Evolutionary conservation across 2,329 filamentous ascomycete species (phyloP).

Genomic region (Verticillium zaregamsianum): DNA sequence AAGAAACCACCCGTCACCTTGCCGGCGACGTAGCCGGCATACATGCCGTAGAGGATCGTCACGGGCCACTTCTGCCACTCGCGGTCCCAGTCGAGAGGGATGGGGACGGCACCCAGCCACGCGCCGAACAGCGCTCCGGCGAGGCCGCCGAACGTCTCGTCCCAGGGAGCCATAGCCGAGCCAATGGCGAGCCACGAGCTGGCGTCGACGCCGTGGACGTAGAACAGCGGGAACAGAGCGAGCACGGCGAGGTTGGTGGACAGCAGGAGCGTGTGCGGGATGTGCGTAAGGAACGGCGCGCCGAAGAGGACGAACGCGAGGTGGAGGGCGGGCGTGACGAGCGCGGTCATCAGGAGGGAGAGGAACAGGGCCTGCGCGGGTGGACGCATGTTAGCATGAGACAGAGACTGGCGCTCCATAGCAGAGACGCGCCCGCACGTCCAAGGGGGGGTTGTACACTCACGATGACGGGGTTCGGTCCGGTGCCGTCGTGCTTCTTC

Average conservation of each 20-base stretch:
- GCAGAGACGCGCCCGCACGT: no score
- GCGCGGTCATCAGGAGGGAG: constrained; percentile 56
- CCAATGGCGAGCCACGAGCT: constrained; percentile 67
- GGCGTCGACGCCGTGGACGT: constrained; percentile 75
- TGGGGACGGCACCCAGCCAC: constrained; percentile 92
- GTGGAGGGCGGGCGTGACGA: constrained; percentile 63
- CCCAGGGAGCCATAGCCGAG: constrained; percentile 65
- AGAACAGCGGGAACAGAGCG: constrained; percentile 74
- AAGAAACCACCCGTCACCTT: constrained; percentile 55
- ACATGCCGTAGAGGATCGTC: constrained; percentile 80
- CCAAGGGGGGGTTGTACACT: constrained; percentile 15
- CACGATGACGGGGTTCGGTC: constrained; percentile 44
- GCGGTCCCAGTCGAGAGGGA: constrained; percentile 97
- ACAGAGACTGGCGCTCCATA: no score
- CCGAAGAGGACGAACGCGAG: constrained; percentile 79
- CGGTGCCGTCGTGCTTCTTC: constrained; percentile 44
- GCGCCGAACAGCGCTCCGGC: constrained; percentile 77
- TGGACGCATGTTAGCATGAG: background rate
- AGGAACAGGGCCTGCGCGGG: constrained; percentile 36
- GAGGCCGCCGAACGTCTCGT: constrained; percentile 79
- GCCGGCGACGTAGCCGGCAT: constrained; percentile 71
- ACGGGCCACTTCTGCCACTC: constrained; percentile 99
- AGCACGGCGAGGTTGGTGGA: constrained; percentile 80
- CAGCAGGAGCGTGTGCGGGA: constrained; percentile 72
- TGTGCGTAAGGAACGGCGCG: constrained; percentile 80